Evolutionary conservation across 352 stramenopile genomes (phyloP).

Genomic region (Globisporangium echinulatum): DNA sequence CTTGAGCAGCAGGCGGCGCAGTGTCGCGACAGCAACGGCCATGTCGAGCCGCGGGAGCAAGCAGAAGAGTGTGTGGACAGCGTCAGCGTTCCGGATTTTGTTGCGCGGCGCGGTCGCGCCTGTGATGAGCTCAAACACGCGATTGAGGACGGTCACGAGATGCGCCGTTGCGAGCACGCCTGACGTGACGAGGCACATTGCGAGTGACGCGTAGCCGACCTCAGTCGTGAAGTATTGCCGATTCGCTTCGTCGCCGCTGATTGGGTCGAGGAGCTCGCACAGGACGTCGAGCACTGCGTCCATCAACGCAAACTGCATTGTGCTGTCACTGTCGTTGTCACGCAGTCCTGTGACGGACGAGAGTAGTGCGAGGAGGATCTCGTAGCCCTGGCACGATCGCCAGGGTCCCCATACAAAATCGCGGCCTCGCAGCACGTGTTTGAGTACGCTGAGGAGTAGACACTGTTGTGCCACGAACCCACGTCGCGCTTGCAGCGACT

Average conservation of each 20-base stretch:
- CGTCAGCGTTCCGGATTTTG: slow-evolving; percentile 55
- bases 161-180: slow-evolving; percentile 33
- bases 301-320: slow-evolving; percentile 28
- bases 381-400: slow-evolving; percentile 46
- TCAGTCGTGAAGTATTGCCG: slow-evolving; percentile 35
- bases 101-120: slow-evolving; percentile 23
- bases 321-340: slow-evolving; percentile 11
- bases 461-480: slow-evolving; percentile 24
- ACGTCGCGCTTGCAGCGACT: slow-evolving; percentile 39
- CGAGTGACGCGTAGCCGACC: slow-evolving; percentile 37
- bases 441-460: slow-evolving; percentile 34
- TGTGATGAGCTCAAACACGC: slow-evolving; percentile 55
- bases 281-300: slow-evolving; percentile 47
- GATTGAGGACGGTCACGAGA: slow-evolving; percentile 30
- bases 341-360: slow-evolving; percentile 39
- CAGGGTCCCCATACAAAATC: slow-evolving; percentile 34
- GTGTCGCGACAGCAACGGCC: slow-evolving; percentile 17
- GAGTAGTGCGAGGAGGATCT: slow-evolving; percentile 51
- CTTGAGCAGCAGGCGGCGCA: slow-evolving; percentile 40
- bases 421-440: slow-evolving; percentile 36
- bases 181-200: slow-evolving; percentile 52
- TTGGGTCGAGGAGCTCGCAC: slow-evolving; percentile 33
- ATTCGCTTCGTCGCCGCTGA: slow-evolving; percentile 19
- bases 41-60: slow-evolving; percentile 33
- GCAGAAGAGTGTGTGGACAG: slow-evolving; percentile 43